Evolutionary conservation across 2,329 filamentous ascomycete species (phyloP).

Genomic region (Colletotrichum tanaceti): DNA sequence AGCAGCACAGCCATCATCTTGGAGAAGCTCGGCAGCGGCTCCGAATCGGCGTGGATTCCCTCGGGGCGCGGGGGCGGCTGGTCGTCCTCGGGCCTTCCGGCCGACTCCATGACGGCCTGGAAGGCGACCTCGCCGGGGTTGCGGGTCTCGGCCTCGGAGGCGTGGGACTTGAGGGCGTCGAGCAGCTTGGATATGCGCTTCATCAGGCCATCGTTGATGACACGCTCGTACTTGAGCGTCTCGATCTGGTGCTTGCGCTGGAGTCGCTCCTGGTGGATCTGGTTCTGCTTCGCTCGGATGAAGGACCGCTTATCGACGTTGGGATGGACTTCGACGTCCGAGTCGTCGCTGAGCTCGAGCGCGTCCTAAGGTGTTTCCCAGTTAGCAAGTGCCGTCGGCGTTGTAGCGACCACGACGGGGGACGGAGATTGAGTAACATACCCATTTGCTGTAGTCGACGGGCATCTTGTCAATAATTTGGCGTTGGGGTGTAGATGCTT

Average conservation of each 20-base stretch:
- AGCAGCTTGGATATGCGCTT: conserved; percentile 85
- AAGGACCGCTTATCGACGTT: conserved; percentile 99
- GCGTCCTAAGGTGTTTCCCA: conserved; percentile 68
- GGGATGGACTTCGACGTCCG: conserved; percentile 96
- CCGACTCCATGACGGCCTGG: conserved; percentile 86
- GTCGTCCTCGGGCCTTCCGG: conserved; percentile 77
- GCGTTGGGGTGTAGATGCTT: conserved; percentile 26
- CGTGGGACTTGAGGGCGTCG: conserved; percentile 78
- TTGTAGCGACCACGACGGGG: not conserved
- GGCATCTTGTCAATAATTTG: conserved; percentile 56
- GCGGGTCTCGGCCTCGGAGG: conserved; percentile 71
- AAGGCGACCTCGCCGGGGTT: conserved; percentile 87
- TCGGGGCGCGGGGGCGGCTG: conserved; percentile 79
- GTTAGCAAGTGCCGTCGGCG: conserved; percentile 27
- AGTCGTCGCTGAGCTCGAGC: conserved; percentile 97
- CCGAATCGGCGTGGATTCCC: conserved; percentile 80
- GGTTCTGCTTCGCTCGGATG: conserved; percentile 96
- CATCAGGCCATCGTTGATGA: conserved; percentile 92
- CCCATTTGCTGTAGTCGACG: conserved; percentile 76
- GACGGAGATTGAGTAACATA: conserved; percentile 49
- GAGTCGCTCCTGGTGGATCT: conserved; percentile 92
- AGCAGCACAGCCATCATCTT: conserved; percentile 99
- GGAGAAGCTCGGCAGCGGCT: conserved; percentile 84
- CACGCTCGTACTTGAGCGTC: conserved; percentile 89
- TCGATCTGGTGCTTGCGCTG: conserved; percentile 90